phyloP scores from a whole-genome alignment of 495 filamentous ascomycete genomes.

The Aspergillus taichungensis region DNA sequence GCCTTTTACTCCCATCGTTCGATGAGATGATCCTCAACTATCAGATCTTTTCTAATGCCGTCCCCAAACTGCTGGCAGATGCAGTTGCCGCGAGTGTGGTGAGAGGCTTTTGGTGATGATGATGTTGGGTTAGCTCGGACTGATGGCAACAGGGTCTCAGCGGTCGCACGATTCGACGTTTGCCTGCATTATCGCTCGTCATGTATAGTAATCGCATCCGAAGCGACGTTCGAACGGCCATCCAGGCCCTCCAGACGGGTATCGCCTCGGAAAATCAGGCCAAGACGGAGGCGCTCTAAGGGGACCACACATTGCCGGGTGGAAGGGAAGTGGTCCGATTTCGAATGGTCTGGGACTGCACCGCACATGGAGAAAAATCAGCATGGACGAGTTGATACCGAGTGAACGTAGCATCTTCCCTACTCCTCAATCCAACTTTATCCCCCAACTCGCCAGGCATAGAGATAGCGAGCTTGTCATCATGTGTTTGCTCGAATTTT shows the following conservation, averaged over 20 bases:
- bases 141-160: slow-evolving; percentile 12
- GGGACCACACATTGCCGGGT: not conserved
- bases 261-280: slow-evolving; percentile 10
- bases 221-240: slow-evolving; percentile 11
- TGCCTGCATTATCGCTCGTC: slow-evolving; percentile 16
- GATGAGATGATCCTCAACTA: slow-evolving; percentile 15
- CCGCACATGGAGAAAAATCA: too few relatives aligned
- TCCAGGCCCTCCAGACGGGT: slow-evolving; percentile 13
- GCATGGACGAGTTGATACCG: too few relatives aligned
- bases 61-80: slow-evolving; percentile 13
- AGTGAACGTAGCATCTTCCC: too few relatives aligned
- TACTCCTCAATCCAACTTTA: too few relatives aligned
- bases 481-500: slow-evolving; percentile 9
- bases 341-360: not conserved
- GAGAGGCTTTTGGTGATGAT: not conserved
- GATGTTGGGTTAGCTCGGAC: not conserved
- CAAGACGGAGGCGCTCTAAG: slow-evolving; percentile 6
- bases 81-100: slow-evolving; percentile 12
- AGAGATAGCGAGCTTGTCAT: not conserved
- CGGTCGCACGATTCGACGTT: slow-evolving; percentile 15
- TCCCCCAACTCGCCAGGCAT: not conserved
- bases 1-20: slow-evolving; percentile 8
- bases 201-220: slow-evolving; percentile 7
- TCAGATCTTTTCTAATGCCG: slow-evolving; percentile 9
- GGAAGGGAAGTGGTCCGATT: not conserved